These are phyloP conservation scores for Sphagnum tenellum DNA, from an alignment of 225 moss, liverwort and hornwort species.

Conservation along the genomic window DNA sequence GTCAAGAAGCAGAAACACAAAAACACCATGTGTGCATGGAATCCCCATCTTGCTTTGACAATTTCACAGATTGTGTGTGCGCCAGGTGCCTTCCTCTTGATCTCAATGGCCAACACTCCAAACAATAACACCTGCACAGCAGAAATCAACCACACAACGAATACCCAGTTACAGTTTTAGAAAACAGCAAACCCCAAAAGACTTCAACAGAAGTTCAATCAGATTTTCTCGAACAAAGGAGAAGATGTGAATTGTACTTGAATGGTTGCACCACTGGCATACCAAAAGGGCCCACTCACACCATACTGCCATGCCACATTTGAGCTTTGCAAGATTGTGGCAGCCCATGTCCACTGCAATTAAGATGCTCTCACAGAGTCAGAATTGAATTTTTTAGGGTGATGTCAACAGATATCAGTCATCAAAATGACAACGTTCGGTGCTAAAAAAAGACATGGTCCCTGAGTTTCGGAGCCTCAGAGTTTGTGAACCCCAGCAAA, in stretches of 20 bases:
- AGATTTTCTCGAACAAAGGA: no score
- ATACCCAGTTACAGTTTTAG: no score
- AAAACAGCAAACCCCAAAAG: no score
- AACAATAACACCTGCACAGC: slow-evolving; percentile 1
- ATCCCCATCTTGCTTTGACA: slow-evolving; percentile 18
- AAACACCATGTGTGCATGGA: slow-evolving; percentile 11
- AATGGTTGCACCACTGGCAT: slow-evolving; percentile 79
- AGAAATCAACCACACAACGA: no score
- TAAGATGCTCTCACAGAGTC: no score
- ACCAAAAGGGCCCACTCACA: slow-evolving; percentile 96
- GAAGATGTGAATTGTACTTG: slow-evolving; percentile 17
- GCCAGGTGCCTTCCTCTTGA: slow-evolving; percentile 23
- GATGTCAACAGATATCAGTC: no score
- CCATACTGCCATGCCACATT: slow-evolving; percentile 96
- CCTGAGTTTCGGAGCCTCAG: no score
- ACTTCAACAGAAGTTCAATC: no score
- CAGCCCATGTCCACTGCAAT: slow-evolving; percentile 99
- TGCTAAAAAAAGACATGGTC: no score
- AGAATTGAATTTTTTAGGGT: no score
- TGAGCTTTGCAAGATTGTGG: slow-evolving; percentile 89
- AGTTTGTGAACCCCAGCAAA: no score
- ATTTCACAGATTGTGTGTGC: slow-evolving; percentile 24
- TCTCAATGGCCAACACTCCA: slow-evolving; percentile 16
- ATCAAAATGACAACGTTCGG: no score
- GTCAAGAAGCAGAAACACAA: neutral